Base-by-base conservation (phyloP, 2,329 filamentous ascomycete species). In the Botrytis aclada region DNA sequence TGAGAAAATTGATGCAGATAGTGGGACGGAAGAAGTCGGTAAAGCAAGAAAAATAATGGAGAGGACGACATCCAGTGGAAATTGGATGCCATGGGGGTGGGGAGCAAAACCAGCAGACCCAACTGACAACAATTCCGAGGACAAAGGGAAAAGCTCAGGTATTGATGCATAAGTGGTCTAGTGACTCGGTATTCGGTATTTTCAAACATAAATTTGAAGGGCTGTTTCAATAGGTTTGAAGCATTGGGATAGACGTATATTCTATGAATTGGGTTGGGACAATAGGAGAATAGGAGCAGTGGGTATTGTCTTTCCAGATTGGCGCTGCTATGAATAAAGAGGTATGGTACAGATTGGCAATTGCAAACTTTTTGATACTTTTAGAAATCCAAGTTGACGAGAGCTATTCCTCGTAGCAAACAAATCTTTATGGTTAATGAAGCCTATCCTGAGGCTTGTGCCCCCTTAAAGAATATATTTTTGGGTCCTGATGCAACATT, bases 1-100 rank as follows among this genome's bases (percentile, higher is more conserved):
- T 80, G 94, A 97, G 80, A 93, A 93, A 81, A 93, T 97, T 77
- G 92, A 96, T 75, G 89, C 90, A 47, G 92, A 95, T 80, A 91
- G 90, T 78, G 87, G 86, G 16, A 84, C 84, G 39, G 90, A 88
- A 79, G 88, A 88, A 63, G 85, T 84, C 45, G 84, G 78, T 16
- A 79, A 78, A 29, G 78, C 43, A 22, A 74, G 74, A 39, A 72
- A 74, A 70, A 45, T 83, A 39, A 75, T 77, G 66, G 74, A 80
- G 73, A 77, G 84, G 74, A 75, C 74, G 73, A 76, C 74, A 73
- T 77, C 74, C 72, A 81, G 81, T 75, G 83, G 83, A 1, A 80
- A 82, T 7, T 87, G 85, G 85, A 82, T 86, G 81, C 85, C 85
- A 12, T 87, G 85, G 85, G 83, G 82, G 71, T 86, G 85, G 85